Base-by-base conservation (phyloP, 2,329 filamentous ascomycete species). In the Penicillium sp. region DNA sequence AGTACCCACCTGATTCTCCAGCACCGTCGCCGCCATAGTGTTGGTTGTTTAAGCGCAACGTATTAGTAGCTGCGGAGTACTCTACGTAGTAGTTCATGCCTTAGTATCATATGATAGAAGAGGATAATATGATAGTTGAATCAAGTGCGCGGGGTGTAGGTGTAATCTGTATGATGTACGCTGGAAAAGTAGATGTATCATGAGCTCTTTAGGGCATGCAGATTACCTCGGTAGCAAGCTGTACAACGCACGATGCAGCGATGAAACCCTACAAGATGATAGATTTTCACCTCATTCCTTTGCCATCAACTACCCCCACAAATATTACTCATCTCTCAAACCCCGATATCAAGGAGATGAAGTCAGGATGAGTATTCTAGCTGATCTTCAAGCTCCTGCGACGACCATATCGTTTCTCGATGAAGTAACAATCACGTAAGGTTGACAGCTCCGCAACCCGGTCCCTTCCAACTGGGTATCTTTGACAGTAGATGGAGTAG, bases 1-100 rank as follows among this genome's bases (percentile, higher is more conserved):
- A 45, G 56, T 62, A 8, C 62, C 66, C 18, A 67, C 58, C 55
- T 68, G 66, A 42, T 66, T 67, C 30, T 67, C 67, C 8, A 68
- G 52, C 40, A 59, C 59, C 16, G 66, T 70, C 13, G 65, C 64
- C 18, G 55, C 59, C 66, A 69, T 69, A 58, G 52, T 35, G 4
- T 44, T 9, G n/a, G 9, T 26, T 8, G 9, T 11, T 26, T 11
- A 30, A 23, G 11, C 13, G 16, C 9, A 26, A 8, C n/a, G 10
- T 11, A 13, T 10, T 23, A 14, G 32, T 34, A 27, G 44, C 3
- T 23, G 5, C 23, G 5, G 23, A 23, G 23, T 3, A 5, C 5
- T 23, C 23, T 5, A 23, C 5, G 23, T 23, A 3, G 23, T n/a
- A 19, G n/a, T n/a, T n/a, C n/a, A n/a, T n/a, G n/a, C n/a, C n/a